phyloP scores from a whole-genome alignment of 2,329 filamentous ascomycete genomes.

The Saccharata proteae region DNA sequence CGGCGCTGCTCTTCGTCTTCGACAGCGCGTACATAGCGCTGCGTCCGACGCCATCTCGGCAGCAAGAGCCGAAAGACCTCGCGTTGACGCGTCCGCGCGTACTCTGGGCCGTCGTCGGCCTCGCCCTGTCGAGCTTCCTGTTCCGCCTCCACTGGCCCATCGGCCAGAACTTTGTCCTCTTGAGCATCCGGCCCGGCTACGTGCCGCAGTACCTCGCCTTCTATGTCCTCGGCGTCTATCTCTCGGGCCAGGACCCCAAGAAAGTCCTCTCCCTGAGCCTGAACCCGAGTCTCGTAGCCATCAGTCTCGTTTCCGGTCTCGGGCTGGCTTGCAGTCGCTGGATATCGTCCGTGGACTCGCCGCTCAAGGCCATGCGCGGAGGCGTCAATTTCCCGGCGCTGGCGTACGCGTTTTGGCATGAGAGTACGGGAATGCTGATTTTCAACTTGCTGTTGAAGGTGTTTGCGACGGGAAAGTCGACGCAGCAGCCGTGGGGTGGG shows the following conservation, averaged over 20 bases:
- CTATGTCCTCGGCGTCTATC: conserved; percentile 11
- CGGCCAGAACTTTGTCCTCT: conserved; percentile 7
- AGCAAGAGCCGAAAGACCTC: background rate
- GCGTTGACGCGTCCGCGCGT: background rate
- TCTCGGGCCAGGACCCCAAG: background rate
- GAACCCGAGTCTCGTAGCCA: background rate
- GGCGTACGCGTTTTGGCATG: conserved; percentile 11
- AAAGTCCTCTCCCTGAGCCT: background rate
- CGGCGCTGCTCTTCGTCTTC: conserved; percentile 12
- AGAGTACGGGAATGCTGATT: conserved; percentile 9
- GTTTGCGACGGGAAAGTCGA: conserved; percentile 2
- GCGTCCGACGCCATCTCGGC: background rate
- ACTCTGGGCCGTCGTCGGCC: conserved; percentile 1
- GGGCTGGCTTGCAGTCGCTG: background rate
- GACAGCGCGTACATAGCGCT: conserved; percentile 9
- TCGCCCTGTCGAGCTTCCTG: conserved; percentile 7
- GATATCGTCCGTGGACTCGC: background rate
- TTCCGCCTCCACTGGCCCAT: conserved; percentile 10
- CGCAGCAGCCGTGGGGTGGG: conserved; percentile 5
- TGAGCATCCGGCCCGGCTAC: conserved; percentile 11
- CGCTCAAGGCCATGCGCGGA: conserved; percentile 2
- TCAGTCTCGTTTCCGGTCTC: background rate
- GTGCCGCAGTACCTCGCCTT: conserved; percentile 12
- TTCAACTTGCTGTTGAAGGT: background rate
- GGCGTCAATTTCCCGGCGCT: conserved; percentile 9